phyloP scores from a whole-genome alignment of 73 alveolate genomes.

The Uronychia binucleata region DNA sequence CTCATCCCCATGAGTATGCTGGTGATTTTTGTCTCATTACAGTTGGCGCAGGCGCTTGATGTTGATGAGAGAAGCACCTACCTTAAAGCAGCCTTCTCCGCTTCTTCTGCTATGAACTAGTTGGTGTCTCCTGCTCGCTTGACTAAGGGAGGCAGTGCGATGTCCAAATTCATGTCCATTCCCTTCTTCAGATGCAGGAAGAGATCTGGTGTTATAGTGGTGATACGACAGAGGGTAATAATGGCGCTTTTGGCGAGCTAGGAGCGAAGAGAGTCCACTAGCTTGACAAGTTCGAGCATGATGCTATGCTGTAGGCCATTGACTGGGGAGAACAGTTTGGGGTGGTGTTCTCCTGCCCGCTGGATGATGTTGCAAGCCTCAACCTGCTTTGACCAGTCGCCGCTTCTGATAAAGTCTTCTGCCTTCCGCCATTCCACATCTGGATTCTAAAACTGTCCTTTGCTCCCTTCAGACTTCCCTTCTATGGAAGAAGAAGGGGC shows the following conservation, averaged over 20 bases:
- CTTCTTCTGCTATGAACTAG: conserved; percentile 43
- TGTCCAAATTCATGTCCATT: conserved; percentile 27
- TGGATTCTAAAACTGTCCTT: background rate
- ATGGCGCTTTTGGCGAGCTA: conserved; percentile 39
- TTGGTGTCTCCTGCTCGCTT: conserved; percentile 55
- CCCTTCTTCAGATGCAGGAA: conserved; percentile 6
- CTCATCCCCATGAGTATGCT: background rate
- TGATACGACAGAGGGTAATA: conserved; percentile 4
- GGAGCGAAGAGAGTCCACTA: conserved; percentile 46
- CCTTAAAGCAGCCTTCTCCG: conserved; percentile 23
- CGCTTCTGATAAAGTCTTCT: background rate
- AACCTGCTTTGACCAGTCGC: background rate
- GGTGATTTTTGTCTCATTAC: conserved; percentile 22
- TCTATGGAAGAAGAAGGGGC: too few relatives aligned
- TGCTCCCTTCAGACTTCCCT: background rate
- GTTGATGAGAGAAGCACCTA: too few relatives aligned
- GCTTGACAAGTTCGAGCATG: conserved; percentile 32
- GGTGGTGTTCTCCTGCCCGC: background rate
- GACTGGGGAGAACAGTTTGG: background rate
- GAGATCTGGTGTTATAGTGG: background rate
- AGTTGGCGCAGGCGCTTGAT: conserved; percentile 6
- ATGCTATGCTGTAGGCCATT: background rate
- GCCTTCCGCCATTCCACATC: background rate
- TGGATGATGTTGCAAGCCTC: background rate
- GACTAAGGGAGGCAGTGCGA: conserved; percentile 37